These are phyloP conservation scores for Ogataea sp. DNA, from an alignment of 805 yeast genomes.

Conservation along the genomic window DNA sequence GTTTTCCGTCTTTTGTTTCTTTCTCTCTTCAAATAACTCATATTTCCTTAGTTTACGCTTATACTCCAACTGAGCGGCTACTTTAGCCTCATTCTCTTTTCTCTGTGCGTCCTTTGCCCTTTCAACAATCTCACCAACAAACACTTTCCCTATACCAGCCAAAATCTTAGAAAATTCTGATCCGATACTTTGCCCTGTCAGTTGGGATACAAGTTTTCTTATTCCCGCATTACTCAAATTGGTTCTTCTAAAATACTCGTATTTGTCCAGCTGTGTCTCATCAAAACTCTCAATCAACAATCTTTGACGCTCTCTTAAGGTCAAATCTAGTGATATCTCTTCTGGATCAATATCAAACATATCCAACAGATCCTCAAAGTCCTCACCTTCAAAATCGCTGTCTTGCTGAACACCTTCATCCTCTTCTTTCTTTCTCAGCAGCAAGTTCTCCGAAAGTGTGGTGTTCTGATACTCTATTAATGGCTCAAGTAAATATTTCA, in stretches of 20 bases:
- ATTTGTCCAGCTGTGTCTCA: constrained; percentile 77
- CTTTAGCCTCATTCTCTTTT: constrained; percentile 37
- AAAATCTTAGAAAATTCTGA: constrained; percentile 73
- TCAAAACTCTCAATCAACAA: constrained; percentile 66
- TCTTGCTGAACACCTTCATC: constrained; percentile 19
- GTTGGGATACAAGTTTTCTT: constrained; percentile 70
- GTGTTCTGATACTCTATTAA: constrained; percentile 14
- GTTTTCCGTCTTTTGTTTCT: neutral
- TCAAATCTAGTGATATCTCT: constrained; percentile 24
- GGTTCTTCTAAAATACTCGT: constrained; percentile 80
- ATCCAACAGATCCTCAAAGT: constrained; percentile 22
- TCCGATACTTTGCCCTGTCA: constrained; percentile 72
- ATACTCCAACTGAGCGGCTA: constrained; percentile 30
- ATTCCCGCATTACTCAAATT: constrained; percentile 66
- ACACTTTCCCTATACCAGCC: constrained; percentile 82
- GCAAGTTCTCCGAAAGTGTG: constrained; percentile 13
- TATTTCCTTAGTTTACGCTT: constrained; percentile 26
- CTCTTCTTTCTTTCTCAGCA: constrained; percentile 18
- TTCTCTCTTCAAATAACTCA: constrained; percentile 22
- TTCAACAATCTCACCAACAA: constrained; percentile 85
- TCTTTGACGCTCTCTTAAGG: constrained; percentile 50
- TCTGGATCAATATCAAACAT: constrained; percentile 23
- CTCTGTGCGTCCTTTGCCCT: constrained; percentile 67
- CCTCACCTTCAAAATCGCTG: constrained; percentile 14
- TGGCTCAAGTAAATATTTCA: constrained; percentile 16